Evolutionary conservation across 169 alveolate species (phyloP), one percentile per base, ranked within the genome.

Genomic region (Plasmodium sp.): DNA sequence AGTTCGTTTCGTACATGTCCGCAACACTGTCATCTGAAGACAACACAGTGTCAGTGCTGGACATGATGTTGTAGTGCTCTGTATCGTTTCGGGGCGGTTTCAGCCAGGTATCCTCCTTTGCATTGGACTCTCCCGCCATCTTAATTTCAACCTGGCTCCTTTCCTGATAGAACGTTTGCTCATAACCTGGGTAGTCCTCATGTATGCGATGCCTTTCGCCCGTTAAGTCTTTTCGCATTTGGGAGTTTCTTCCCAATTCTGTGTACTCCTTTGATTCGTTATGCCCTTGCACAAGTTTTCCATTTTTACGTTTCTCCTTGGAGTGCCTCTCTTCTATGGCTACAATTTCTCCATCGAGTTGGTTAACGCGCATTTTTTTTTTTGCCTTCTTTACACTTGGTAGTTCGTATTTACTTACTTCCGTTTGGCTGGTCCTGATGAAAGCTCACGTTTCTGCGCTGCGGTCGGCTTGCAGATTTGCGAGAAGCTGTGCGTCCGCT

Each of bases 1-100:
- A 84, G 34, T 72, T 84, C 5, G 18, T 84, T 84, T 84, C 93
- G n/a, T 84, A 84, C 93, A 84, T 84, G 7, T 84, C 75, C 54
- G n/a, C 75, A 43, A 84, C 18, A 45, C 84, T 84, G 54, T 22
- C 51, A 33, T 73, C 51, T 43, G 93, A 84, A 45, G 93, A 84
- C 45, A 84, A 5, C 33, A 33, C 72, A 45, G 83, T 39, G 1
- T 84, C 93, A 18, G 84, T 84, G 54, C 84, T 58, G 54, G 93
- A 84, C 93, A 84, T 84, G 34, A 84, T 54, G 39, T 84, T 48
- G 45, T 84, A 84, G 73, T 84, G 93, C 33, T 84, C 93, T 73
- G 75, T 73, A 33, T 58, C 12, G 51, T 84, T 84, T 18, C 79
- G 6, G 6, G 48, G 54, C 48, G 22, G 4, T 43, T 14, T 36